A percentile compares a stretch with the other conserved stretches of the same genome.
These are phyloP conservation scores for Berkeleyomyces basicola DNA, from an alignment of 2,329 filamentous ascomycete genomes.

Conservation along the genomic window DNA sequence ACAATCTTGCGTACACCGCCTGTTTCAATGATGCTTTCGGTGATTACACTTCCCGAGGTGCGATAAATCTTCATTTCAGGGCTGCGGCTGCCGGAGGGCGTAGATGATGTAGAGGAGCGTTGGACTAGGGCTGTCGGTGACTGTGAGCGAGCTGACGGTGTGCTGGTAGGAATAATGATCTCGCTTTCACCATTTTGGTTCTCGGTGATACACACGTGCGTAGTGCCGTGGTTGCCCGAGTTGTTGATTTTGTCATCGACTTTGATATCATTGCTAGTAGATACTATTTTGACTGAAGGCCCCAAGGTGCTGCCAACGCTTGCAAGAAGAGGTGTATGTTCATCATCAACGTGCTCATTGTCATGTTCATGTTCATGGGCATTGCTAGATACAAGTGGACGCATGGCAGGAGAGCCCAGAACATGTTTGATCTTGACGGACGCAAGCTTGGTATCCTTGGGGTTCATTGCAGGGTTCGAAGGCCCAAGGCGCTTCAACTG, in stretches of 20 bases:
- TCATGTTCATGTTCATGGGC: neutral
- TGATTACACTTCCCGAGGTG: slow-evolving; percentile 59
- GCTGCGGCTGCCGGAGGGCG: neutral
- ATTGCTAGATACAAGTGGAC: neutral
- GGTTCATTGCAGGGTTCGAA: slow-evolving; percentile 48
- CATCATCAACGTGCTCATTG: slow-evolving; percentile 16
- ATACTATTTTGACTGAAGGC: slow-evolving; percentile 6
- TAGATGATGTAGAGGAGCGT: neutral
- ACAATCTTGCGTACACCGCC: slow-evolving; percentile 62
- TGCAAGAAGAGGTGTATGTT: slow-evolving; percentile 20
- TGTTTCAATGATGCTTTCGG: slow-evolving; percentile 59
- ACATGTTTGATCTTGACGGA: slow-evolving; percentile 50
- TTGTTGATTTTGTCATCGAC: slow-evolving; percentile 11
- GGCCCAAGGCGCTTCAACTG: slow-evolving; percentile 50
- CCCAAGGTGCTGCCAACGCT: neutral
- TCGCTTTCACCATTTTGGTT: neutral
- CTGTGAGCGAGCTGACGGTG: neutral
- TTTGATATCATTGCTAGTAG: slow-evolving; percentile 16
- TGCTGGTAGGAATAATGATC: neutral
- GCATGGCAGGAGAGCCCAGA: slow-evolving; percentile 16
- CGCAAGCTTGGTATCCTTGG: slow-evolving; percentile 42
- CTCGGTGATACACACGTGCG: neutral
- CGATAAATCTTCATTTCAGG: slow-evolving; percentile 17
- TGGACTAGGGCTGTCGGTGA: neutral
- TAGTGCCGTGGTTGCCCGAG: neutral